Conservation (phyloP, 1,139 yeast species). For the Geotrichum cucujoidarum region DNA sequence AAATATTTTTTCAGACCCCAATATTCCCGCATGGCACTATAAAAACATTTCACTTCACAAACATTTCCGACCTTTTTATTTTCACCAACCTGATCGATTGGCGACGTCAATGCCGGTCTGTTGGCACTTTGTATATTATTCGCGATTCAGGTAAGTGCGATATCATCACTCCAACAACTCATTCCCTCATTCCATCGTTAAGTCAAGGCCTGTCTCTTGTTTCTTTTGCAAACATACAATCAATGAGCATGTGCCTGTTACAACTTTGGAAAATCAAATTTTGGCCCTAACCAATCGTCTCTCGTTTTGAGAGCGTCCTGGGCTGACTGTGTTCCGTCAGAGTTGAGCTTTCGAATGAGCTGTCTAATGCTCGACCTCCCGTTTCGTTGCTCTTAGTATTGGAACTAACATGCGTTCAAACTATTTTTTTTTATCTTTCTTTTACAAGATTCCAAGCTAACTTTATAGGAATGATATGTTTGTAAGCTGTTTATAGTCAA, state of each 20-base stretch:
- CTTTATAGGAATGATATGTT: too few relatives aligned
- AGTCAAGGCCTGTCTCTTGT: conserved; percentile 40
- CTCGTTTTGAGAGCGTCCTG: conserved; percentile 48
- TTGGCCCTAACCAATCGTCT: conserved; percentile 47
- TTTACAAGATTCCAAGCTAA: neutral
- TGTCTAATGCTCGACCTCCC: conserved; percentile 12
- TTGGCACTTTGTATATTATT: too few relatives aligned
- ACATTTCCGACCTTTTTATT: too few relatives aligned
- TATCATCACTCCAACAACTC: too few relatives aligned
- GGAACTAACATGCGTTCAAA: conserved; percentile 34
- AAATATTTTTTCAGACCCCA: neutral
- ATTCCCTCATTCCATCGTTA: conserved; percentile 29
- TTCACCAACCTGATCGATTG: too few relatives aligned
- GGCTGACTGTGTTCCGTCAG: conserved; percentile 45
- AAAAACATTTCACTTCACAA: neutral
- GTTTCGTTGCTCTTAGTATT: conserved; percentile 39
- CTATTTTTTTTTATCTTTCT: neutral
- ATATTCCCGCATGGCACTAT: neutral
- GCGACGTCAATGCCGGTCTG: too few relatives aligned
- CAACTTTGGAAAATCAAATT: conserved; percentile 85
- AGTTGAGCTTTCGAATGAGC: conserved; percentile 36
- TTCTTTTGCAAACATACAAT: conserved; percentile 27
- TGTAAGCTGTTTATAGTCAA: too few relatives aligned
- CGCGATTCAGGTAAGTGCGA: too few relatives aligned
- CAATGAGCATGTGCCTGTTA: conserved; percentile 59